These are phyloP conservation scores for Eucalyptus pumila DNA, from an alignment of 345 rosid species.

Conservation along the genomic window DNA sequence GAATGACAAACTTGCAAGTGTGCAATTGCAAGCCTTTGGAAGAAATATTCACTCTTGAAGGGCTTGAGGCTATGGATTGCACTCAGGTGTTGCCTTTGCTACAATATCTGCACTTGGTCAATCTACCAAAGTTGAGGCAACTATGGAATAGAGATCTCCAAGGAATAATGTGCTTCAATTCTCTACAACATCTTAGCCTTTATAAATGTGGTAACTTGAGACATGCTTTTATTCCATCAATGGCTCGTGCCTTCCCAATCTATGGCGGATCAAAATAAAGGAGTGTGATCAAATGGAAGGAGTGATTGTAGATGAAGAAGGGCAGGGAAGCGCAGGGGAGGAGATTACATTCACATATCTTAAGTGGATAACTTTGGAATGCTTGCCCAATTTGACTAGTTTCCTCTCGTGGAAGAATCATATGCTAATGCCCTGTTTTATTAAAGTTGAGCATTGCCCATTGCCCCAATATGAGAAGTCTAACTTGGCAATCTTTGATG, in stretches of 20 bases:
- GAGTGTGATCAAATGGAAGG: too few species aligned
- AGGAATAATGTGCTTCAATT: fast-evolving
- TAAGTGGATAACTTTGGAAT: fast-evolving
- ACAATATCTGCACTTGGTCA: fast-evolving
- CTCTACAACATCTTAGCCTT: fast-evolving
- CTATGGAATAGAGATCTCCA: background rate
- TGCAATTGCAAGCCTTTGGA: fast-evolving
- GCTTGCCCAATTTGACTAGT: too few species aligned
- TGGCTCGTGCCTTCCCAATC: too few species aligned
- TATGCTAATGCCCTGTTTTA: too few species aligned
- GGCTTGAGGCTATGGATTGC: background rate
- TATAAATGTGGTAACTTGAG: too few species aligned
- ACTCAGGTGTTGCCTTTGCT: fast-evolving
- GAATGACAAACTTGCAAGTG: background rate
- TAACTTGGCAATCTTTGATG: too few species aligned
- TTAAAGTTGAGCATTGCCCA: too few species aligned
- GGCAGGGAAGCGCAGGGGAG: fast-evolving
- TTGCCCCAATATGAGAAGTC: too few species aligned
- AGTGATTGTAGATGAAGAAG: fast-evolving
- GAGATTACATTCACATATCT: too few species aligned
- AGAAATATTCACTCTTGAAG: background rate
- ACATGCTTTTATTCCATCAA: too few species aligned
- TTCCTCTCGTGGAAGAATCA: too few species aligned
- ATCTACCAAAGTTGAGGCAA: background rate
- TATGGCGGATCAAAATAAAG: fast-evolving